phyloP scores from a whole-genome alignment of 2,329 filamentous ascomycete species.

The Capronia americana region DNA sequence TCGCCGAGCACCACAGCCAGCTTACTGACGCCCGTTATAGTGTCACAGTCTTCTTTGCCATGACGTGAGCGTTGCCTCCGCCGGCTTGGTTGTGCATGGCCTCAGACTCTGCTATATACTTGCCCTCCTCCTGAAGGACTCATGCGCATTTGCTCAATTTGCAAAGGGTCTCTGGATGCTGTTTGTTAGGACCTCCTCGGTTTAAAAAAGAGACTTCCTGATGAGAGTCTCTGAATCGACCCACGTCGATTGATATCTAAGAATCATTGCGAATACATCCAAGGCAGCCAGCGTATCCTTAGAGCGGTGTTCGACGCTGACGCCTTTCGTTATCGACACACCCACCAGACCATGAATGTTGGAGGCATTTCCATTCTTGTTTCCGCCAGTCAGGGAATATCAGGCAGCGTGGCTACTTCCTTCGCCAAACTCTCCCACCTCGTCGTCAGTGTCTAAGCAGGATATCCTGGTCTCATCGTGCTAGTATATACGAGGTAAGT shows the following conservation, averaged over 20 bases:
- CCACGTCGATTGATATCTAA: conserved; percentile 29
- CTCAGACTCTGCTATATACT: not conserved
- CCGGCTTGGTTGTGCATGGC: conserved; percentile 10
- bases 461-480: not conserved
- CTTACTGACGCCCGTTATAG: conserved; percentile 34
- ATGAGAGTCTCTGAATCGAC: conserved; percentile 37
- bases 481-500: too few species aligned
- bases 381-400: not conserved
- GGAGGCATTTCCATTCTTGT: conserved; percentile 1
- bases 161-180: conserved; percentile 40
- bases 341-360: not conserved
- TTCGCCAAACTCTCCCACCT: not conserved
- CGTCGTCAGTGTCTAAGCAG: not conserved
- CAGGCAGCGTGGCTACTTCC: not conserved
- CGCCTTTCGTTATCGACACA: not conserved
- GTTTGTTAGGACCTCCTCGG: conserved; percentile 32
- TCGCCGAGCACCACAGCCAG: conserved; percentile 28
- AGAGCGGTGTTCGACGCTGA: not conserved
- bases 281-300: conserved; percentile 31
- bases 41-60: conserved; percentile 35
- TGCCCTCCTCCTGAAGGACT: conserved; percentile 1
- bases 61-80: conserved; percentile 19
- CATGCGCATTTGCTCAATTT: conserved; percentile 37
- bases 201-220: conserved; percentile 31
- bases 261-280: conserved; percentile 23